A percentile compares a stretch with the other conserved stretches of the same genome.
These are phyloP conservation scores for Pseudocercospora musae DNA, from an alignment of 2,329 filamentous ascomycete species.

Conservation along the genomic window DNA sequence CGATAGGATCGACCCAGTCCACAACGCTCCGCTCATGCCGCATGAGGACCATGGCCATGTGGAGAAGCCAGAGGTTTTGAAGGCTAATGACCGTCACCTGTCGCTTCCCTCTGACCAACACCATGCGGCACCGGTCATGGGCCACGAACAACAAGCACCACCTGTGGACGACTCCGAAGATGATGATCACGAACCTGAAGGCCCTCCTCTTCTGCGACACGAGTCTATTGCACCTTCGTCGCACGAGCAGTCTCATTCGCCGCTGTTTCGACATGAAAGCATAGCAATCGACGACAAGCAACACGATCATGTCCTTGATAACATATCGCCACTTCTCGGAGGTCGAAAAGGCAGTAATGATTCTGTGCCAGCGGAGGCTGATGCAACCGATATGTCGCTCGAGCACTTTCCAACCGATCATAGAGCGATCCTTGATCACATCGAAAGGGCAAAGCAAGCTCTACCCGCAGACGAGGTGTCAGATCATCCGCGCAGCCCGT, in stretches of 20 bases:
- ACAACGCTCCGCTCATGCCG: slow-evolving; percentile 12
- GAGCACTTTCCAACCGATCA: slow-evolving; percentile 36
- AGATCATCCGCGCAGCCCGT: slow-evolving; percentile 8
- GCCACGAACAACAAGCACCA: slow-evolving; percentile 30
- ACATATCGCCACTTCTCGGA: slow-evolving; percentile 7
- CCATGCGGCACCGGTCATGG: slow-evolving; percentile 31
- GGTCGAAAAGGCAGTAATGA: slow-evolving; percentile 18
- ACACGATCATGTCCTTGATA: slow-evolving; percentile 13
- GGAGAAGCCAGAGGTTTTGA: slow-evolving; percentile 4
- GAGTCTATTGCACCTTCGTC: slow-evolving; percentile 33
- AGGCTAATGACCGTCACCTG: not conserved
- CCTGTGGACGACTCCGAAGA: slow-evolving; percentile 1
- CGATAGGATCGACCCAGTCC: slow-evolving; percentile 9
- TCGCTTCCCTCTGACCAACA: slow-evolving; percentile 6
- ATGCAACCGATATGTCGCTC: slow-evolving; percentile 32
- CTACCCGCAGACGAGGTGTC: slow-evolving; percentile 26
- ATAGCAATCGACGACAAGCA: slow-evolving; percentile 22
- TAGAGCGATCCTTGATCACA: slow-evolving; percentile 34
- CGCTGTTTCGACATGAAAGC: slow-evolving; percentile 35
- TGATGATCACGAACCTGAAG: slow-evolving; percentile 21
- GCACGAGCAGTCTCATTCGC: slow-evolving; percentile 29
- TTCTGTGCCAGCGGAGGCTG: slow-evolving; percentile 23
- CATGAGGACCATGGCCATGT: slow-evolving; percentile 8
- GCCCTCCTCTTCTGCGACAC: slow-evolving; percentile 38
- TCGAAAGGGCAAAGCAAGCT: slow-evolving; percentile 27